Evolutionary conservation across 257 asterid genomes (phyloP), one percentile per base, ranked within the genome.

Genomic region (Nicotiana attenuata): DNA sequence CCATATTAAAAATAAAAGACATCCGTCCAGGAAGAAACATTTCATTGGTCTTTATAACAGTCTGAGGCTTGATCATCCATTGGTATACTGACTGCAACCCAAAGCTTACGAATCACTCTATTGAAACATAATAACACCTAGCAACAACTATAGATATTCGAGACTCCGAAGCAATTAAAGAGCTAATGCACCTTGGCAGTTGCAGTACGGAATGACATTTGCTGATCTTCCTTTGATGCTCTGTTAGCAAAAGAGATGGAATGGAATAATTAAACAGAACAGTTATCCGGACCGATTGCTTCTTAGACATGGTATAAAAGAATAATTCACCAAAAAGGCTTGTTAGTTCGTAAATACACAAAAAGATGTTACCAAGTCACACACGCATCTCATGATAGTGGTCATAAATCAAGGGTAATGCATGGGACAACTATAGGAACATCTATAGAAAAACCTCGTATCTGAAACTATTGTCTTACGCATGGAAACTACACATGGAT

Each of bases 21-120:
- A 96, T 94, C 85, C 99, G 91, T 81, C 99, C 99, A 85, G 99
- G 99, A 84, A 94, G 98, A 86, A 96, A 96, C 98, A 96, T 90
- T 87, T 96, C 99, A 85, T 96, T 96, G 83, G 98, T 94, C 88
- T 96, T 96, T 85, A 87, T 71, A 67, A 80, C 88, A 69, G 98
- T 87, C 88, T 92, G 98, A 73, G 99, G 99, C 88, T 94, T 94
- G 88, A 96, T 97, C 75, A 92, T 96, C 93, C 97, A 96, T 79
- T 94, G 92, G 86, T 94, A 92, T 81, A 96, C 90, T 33, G 97
- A 94, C 99, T 96, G 96, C 64, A 86, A 86, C 67, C 61, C 59
- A 50, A 78, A 71, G 60, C 73, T 28, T 41, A 50, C 55, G 52
- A 50, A 35, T 65, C 65, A 84, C 67, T 78, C 50, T 79, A 68